These are phyloP conservation scores for Arctium lappa DNA, from an alignment of 129 eudicot species.

Conservation along the genomic window DNA sequence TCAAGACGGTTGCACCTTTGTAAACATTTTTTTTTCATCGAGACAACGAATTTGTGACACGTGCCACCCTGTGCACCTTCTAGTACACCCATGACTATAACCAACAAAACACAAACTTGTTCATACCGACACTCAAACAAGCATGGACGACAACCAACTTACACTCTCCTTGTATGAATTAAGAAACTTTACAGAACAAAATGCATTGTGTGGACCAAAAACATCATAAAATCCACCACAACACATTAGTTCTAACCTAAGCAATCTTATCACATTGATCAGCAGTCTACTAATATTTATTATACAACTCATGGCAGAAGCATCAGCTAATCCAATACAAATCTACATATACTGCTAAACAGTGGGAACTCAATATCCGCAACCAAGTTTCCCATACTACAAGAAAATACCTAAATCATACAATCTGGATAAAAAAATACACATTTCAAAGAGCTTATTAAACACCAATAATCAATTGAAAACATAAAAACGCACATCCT, in stretches of 20 bases:
- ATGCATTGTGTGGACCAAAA: background rate
- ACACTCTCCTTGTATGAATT: background rate
- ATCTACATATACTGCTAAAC: background rate
- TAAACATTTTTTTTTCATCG: too few species aligned
- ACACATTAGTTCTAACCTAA: background rate
- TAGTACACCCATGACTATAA: background rate
- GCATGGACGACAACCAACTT: background rate
- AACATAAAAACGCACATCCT: slow-evolving; percentile 16
- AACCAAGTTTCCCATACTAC: background rate
- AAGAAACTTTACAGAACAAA: background rate
- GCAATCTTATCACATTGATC: background rate
- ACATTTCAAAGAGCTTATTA: background rate
- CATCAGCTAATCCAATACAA: background rate
- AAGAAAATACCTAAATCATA: background rate
- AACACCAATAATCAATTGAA: background rate
- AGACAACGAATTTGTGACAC: too few species aligned
- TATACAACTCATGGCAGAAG: background rate
- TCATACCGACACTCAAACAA: background rate
- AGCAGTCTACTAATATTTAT: background rate
- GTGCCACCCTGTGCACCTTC: too few species aligned
- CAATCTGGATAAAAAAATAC: background rate
- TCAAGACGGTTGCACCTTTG: too few species aligned
- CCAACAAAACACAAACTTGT: background rate
- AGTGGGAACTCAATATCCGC: background rate
- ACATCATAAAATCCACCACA: too few species aligned